Conservation (phyloP, 2,329 filamentous ascomycete species). For the Coleophoma eucalyptorum region DNA sequence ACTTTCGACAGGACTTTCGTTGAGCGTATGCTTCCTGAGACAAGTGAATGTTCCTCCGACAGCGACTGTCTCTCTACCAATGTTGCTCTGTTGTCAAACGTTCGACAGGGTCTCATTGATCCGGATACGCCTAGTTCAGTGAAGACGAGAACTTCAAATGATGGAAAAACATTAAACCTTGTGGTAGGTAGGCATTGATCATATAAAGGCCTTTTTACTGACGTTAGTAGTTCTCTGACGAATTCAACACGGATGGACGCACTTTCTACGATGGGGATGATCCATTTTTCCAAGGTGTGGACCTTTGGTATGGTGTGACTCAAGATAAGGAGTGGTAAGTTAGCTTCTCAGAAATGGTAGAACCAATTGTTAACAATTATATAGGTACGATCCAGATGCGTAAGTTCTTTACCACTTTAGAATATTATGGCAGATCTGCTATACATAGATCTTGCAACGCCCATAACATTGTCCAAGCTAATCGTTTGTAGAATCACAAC, state of each 20-base stretch:
- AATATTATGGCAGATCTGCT: no score
- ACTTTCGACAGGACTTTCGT: constrained; percentile 50
- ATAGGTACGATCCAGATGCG: constrained; percentile 60
- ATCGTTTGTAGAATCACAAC: constrained; percentile 41
- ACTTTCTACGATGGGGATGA: constrained; percentile 71
- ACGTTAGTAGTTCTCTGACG: constrained; percentile 57
- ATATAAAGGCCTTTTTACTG: neutral
- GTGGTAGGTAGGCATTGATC: constrained; percentile 41
- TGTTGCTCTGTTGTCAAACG: constrained; percentile 50
- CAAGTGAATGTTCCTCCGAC: constrained; percentile 30
- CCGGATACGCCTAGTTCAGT: constrained; percentile 60
- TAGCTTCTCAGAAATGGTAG: no score
- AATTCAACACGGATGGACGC: constrained; percentile 64
- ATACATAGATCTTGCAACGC: no score
- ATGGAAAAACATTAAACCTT: constrained; percentile 59
- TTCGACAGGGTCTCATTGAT: constrained; percentile 59
- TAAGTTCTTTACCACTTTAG: no score
- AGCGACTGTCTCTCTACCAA: constrained; percentile 31
- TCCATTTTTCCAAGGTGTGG: constrained; percentile 62
- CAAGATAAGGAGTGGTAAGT: constrained; percentile 59
- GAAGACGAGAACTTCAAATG: constrained; percentile 48
- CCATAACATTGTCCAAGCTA: no score
- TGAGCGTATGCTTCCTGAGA: constrained; percentile 25
- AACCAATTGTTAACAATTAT: no score
- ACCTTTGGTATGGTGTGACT: constrained; percentile 71